Evolutionary conservation across 2,329 filamentous ascomycete species (phyloP), one percentile per base, ranked within the genome.

Genomic region (Seiridium cupressi): DNA sequence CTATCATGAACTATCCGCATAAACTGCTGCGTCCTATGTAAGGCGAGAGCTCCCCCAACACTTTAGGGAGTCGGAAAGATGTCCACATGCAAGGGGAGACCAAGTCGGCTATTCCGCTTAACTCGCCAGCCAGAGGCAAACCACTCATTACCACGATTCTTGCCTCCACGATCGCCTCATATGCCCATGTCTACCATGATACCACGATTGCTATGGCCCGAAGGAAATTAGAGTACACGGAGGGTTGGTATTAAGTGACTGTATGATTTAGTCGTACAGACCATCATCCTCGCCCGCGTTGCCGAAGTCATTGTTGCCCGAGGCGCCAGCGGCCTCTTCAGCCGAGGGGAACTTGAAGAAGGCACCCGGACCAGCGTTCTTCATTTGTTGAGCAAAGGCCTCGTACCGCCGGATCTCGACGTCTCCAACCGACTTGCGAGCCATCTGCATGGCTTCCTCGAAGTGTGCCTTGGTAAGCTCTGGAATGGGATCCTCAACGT

Each of bases 341-440:
- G 87, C 91, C 62, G 84, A 82, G 38, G 91, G 94, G 88, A 99
- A 99, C 79, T 96, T 93, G 91, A 99, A 99, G 86, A 95, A 97
- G 69, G 92, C 93, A 72, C 93, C 94, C 44, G 93, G 93, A 56
- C 93, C 93, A 62, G 92, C 89, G 76, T 96, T 97, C 91, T 99
- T 99, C 93, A 99, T 96, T 76, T 94, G 94, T 81, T 98, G 94
- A 46, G 94, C 91, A 72, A 99, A 99, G 4, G 95, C 94, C 84
- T 99, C 95, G 80, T 99, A 99, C 63, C 94, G 90, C 73, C 95
- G 91, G 71, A 99, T 96, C 84, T 99, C 95, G 31, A 98, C 94
- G 68, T 99, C 95, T 60, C 87, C 93, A 68, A 99, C 95, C 35
- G 95, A 98, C 74, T 91, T 88, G 77, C 95, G 90, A 65, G 95